Evolutionary conservation across 768 basidiomycete species (phyloP).

Genomic region (Asterophora lycoperdoides): DNA sequence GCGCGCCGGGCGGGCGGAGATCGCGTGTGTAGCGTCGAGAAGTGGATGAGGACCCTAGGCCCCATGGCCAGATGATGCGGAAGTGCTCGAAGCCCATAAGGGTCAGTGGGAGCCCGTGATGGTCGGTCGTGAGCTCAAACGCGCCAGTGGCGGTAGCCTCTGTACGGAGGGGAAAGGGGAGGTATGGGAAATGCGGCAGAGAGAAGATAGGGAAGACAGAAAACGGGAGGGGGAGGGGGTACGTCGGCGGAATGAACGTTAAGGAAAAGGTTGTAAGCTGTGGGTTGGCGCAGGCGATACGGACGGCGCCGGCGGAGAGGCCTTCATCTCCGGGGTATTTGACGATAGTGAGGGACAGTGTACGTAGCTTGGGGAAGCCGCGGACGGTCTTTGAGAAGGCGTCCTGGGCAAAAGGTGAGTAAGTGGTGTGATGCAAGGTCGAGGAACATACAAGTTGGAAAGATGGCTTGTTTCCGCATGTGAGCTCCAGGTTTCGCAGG

Average conservation of each 20-base stretch:
- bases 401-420: slow-evolving; percentile 35
- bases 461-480: slow-evolving; percentile 64
- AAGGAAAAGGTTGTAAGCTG: slow-evolving; percentile 62
- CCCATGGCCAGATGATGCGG: slow-evolving; percentile 45
- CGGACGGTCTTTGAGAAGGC: slow-evolving; percentile 60
- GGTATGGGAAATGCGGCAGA: slow-evolving; percentile 22
- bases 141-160: slow-evolving; percentile 39
- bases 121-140: slow-evolving; percentile 55
- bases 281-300: slow-evolving; percentile 63
- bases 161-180: slow-evolving; percentile 39
- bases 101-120: slow-evolving; percentile 58
- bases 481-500: slow-evolving; percentile 58
- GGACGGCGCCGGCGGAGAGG: slow-evolving; percentile 53
- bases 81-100: slow-evolving; percentile 49
- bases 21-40: slow-evolving; percentile 36
- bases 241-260: slow-evolving; percentile 55
- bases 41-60: slow-evolving; percentile 35
- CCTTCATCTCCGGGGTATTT: slow-evolving; percentile 61
- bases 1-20: slow-evolving; percentile 36
- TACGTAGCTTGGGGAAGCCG: slow-evolving; percentile 58
- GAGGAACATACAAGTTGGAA: slow-evolving; percentile 57
- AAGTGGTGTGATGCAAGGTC: not conserved
- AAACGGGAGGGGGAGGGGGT: slow-evolving; percentile 47
- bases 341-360: slow-evolving; percentile 60
- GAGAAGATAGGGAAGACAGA: slow-evolving; percentile 17